These are phyloP conservation scores for Saccharum officinarum DNA, from an alignment of 176 grass and related monocot genomes.

Conservation along the genomic window DNA sequence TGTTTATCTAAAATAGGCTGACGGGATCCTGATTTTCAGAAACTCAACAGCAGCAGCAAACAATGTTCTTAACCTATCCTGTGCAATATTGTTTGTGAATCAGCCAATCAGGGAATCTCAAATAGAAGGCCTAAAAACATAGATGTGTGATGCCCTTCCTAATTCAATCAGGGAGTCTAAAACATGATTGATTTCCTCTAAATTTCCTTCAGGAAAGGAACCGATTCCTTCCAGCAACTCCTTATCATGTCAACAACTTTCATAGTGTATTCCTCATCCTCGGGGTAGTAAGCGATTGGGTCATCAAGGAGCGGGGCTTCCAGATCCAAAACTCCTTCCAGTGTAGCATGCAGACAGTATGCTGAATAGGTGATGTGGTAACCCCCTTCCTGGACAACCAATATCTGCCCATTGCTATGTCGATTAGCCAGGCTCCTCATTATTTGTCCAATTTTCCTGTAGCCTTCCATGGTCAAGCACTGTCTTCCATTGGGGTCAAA, in stretches of 20 bases:
- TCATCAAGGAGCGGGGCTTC: slow-evolving; percentile 55
- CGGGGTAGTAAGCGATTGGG: slow-evolving; percentile 82
- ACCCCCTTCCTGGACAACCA: slow-evolving; percentile 90
- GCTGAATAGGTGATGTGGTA: slow-evolving; percentile 90
- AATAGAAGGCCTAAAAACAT: background rate
- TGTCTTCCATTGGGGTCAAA: slow-evolving; percentile 81
- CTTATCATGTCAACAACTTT: slow-evolving; percentile 68
- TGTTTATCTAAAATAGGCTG: background rate
- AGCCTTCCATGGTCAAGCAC: slow-evolving; percentile 85
- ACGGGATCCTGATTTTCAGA: background rate
- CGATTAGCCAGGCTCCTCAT: slow-evolving; percentile 55
- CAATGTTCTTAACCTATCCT: background rate
- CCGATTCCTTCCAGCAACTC: slow-evolving; percentile 67
- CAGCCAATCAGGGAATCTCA: background rate
- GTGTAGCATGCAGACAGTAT: slow-evolving; percentile 78
- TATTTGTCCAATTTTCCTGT: slow-evolving; percentile 61
- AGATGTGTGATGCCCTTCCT: background rate
- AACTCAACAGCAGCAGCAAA: background rate
- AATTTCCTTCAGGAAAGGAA: slow-evolving; percentile 64
- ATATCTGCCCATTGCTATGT: slow-evolving; percentile 45
- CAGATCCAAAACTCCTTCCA: slow-evolving; percentile 82
- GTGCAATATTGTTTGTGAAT: background rate
- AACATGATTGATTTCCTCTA: slow-evolving; percentile 31
- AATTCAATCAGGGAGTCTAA: background rate
- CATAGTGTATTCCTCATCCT: slow-evolving; percentile 58